Evolutionary conservation across 2,329 filamentous ascomycete genomes (phyloP), one percentile per base, ranked within the genome.

Genomic region (Colletotrichum australisinense): DNA sequence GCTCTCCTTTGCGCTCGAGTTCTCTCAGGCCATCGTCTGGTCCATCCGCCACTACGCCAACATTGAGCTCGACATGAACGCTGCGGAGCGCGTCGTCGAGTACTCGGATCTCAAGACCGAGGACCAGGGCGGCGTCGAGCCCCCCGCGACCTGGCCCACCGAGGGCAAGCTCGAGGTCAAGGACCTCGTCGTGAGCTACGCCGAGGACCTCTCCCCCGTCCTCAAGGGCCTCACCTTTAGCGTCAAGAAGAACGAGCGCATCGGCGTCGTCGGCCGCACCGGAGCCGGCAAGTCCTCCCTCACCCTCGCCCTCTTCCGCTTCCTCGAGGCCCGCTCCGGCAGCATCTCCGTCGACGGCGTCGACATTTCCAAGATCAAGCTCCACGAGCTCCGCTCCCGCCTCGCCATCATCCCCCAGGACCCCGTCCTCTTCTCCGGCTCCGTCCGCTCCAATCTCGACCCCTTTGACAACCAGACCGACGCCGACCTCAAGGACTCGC

Each of bases 351-450:
- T 96, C 74, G 94, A 95, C 77, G 93, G 93, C 0, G 76, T 94
- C 14, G 93, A 95, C 78, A 93, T 95, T 64, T 92, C 92, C 26
- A 92, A 89, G 77, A 89, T 95, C 77, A 89, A 89, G 67, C 86
- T 95, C 0, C 88, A 93, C 69, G 90, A 93, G 68, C 85, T 97
- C 12, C 89, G 94, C 28, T 92, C 90, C n/a, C 88, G 93, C 0
- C 83, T 97, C 0, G 93, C 93, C 49, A 95, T 97, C 76, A 96
- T 97, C 67, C 94, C 94, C 1, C 76, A 95, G 83, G 94, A 96
- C 76, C 94, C 94, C 0, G 93, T 95, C 1, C 87, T 97, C 7
- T 96, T 97, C 83, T 94, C 92, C 1, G 94, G 94, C 26, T 95
- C 93, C 0, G 85, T 97, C 24, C 88, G 94, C 55, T 91, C 88